phyloP scores from a whole-genome alignment of 805 yeast genomes.

The Cyberlindnera mississippiensis region DNA sequence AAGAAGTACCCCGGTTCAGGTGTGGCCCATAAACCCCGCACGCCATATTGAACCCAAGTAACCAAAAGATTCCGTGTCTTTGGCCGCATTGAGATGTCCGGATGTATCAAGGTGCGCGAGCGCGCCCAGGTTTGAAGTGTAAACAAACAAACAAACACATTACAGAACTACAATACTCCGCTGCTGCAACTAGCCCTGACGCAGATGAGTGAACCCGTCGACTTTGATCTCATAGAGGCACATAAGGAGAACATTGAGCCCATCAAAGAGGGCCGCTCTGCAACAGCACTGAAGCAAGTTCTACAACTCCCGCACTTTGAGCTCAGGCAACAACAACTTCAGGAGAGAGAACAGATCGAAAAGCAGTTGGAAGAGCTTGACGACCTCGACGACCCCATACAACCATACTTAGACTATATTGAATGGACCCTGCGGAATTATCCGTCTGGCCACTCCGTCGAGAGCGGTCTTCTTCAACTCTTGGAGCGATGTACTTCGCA shows the following conservation, averaged over 20 bases:
- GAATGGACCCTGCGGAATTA: conserved; percentile 63
- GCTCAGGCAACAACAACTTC: conserved; percentile 26
- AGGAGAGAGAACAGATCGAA: conserved; percentile 48
- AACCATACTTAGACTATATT: conserved; percentile 68
- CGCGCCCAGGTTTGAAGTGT: conserved; percentile 1
- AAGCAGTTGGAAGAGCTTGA: conserved; percentile 43
- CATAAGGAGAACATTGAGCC: conserved; percentile 80
- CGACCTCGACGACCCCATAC: conserved; percentile 80
- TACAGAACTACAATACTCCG: no score
- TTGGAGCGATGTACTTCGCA: conserved; percentile 69
- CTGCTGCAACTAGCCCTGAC: no score
- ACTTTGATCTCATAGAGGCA: conserved; percentile 45
- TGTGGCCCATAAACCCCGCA: no score
- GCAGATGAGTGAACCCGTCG: conserved; percentile 19
- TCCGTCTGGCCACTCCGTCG: conserved; percentile 58
- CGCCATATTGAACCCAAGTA: no score
- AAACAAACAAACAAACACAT: conserved; percentile 8
- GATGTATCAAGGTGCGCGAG: neutral
- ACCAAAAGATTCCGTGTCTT: no score
- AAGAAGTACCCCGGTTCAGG: no score
- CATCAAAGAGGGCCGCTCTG: conserved; percentile 65
- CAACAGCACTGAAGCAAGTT: conserved; percentile 45
- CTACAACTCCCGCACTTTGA: conserved; percentile 30
- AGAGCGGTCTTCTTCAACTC: conserved; percentile 60
- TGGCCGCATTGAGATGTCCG: neutral